Evolutionary conservation across 192 early-diverging fungal genomes (phyloP), one percentile per base, ranked within the genome.

Genomic region (Mortierella alpina): DNA sequence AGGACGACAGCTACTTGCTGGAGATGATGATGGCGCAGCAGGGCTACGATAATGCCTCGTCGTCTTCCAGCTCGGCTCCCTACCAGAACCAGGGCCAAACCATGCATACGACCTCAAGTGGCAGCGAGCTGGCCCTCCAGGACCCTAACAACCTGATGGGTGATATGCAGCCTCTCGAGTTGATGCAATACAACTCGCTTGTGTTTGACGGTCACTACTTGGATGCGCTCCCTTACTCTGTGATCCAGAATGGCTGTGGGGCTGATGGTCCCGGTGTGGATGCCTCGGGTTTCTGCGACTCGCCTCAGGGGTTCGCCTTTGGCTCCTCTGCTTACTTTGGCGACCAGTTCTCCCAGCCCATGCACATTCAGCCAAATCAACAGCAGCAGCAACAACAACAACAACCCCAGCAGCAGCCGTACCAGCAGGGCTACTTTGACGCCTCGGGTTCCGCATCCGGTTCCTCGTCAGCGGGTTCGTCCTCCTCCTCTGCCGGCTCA

Each of bases 101-200:
- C 60, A 61, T 51, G 53, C 50, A 60, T 13, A 56, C 59, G 20
- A 51, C 67, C 31, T 31, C 31, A 31, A 48, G 14, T 47, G 40
- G 18, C 18, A 57, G 11, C 44, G 61, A 63, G 45, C 40, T 53
- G 4, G 52, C 57, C 15, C 22, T 73, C 3, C 73, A 75, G 46
- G 66, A 68, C 17, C 51, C 75, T 11, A 66, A 70, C 57, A 65
- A 44, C 42, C 11, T 78, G 10, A 66, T 70, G 61, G 62, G 68
- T 13, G 68, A 66, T 8, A 79, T 79, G 76, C 58, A 47, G 8
- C 76, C 69, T 13, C 23, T 79, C 17, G 76, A 79, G 59, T 11
- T 79, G 22, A 42, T 79, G 63, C 76, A 79, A 52, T 79, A 79
- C 76, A 79, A 79, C 76, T 59, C 62, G 7, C 68, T 79, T n/a